Evolutionary conservation across 176 grass and related monocot species (phyloP), one percentile per base, ranked within the genome.

Genomic region (Oryza officinalis): DNA sequence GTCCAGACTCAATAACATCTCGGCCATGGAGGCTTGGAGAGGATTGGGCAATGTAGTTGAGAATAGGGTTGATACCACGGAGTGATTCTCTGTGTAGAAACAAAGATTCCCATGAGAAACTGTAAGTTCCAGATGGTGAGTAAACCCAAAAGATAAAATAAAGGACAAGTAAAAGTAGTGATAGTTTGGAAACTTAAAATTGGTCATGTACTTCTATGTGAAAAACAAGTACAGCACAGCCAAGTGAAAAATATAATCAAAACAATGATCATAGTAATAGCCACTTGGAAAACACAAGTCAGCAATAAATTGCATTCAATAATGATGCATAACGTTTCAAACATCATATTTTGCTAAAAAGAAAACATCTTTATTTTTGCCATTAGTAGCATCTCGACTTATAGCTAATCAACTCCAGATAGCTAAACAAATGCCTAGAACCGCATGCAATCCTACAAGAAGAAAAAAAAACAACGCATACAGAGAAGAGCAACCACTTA

Each of bases 51-150:
- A 92, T 91, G 72, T 91, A 92, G 8, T 76, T 75, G 11, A 97
- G 63, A 68, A 97, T 85, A 35, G 88, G 75, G 77, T 97, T 94
- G 45, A 84, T 32, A 45, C 90, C 92, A 66, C 80, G 85, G 63
- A 94, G 78, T 52, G 63, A 66, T 49, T 87, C 77, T 80, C 92
- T 97, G 83, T 40, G 72, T 27, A 37, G 8, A 69, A 65, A 22
- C 25, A 89, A 44, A 38, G 65, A 68, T 67, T 57, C 63, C 27
- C 8, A 25, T 68, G 13, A 80, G 44, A 73, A 32, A 67, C 14
- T 45, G 45, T 73, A 44, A 73, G 63, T 14, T 57, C 8, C 40
- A 80, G 30, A 65, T 54, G 41, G 6, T 18, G 59, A 80, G 4
- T 57, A 43, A 74, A 72, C 73, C 8, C 43, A 86, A 54, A 27